Base-by-base conservation (phyloP, 768 basidiomycete genomes). In the Cytidiella melzeri region DNA sequence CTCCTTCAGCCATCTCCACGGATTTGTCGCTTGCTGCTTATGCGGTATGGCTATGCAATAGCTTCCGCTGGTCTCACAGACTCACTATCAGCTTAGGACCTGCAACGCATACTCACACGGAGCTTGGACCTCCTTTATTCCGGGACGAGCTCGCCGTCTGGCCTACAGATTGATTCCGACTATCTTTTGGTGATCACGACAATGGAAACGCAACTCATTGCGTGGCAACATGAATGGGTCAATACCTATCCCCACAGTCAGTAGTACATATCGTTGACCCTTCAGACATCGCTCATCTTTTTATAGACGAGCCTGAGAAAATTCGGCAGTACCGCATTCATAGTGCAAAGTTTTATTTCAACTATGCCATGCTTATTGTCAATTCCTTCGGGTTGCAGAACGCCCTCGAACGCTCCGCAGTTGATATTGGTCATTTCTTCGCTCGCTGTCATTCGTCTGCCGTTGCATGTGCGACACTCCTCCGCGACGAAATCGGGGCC, bases 381-480 rank as follows among this genome's bases (percentile, higher is more conserved):
- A 93, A 96, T 62, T 95, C 94, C 1, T 99, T 99, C 58, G 95
- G 95, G 10, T 75, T 99, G 38, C 94, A 99, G 65, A 89, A 95
- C 61, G 92, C 95, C n/a, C 69, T 97, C 48, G 94, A 95, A 66
- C 76, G 79, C 18, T 74, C 79, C 3, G 67, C 77, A 0, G 66
- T 87, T 38, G 81, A 92, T 60, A 83, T 89, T 37, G 83, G 83
- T 0, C 83, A 92, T 67, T 92, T 92, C 70, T 92, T 92, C 60
- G 77, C 81, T 12, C 79, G 87, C 27, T 86, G 84, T 52, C 82
- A 92, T 63, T 73, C 78, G 3, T 75, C 80, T 7, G 90, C 90
- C 2, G 81, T 77, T 23, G 71, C 80, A 5, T 84, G 86, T 61
- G 84, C 86, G 13, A 69, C 70, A 27, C 68, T 92, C 41, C 81